Percentiles rank a stretch among this genome's conserved stretches.
Evolutionary conservation across 2,329 filamentous ascomycete species (phyloP).

Genomic region (Fusarium graminum): DNA sequence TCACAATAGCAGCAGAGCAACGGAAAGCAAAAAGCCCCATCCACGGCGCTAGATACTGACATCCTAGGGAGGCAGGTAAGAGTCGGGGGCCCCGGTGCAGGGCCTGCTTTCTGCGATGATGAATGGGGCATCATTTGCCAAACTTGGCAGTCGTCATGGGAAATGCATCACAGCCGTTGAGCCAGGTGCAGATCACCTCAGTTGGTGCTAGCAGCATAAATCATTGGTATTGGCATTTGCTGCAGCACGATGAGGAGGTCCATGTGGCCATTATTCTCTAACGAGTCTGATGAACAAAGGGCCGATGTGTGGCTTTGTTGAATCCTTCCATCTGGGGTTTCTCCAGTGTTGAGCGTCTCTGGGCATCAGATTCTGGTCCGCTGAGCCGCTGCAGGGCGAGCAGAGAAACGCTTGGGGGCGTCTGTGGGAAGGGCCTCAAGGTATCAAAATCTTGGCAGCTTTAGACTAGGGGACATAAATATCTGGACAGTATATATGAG

Average conservation of each 20-base stretch:
- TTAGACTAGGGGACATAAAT: neutral
- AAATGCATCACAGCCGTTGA: conserved; percentile 21
- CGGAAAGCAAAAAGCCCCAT: conserved; percentile 9
- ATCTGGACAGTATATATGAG: neutral
- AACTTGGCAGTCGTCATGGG: conserved; percentile 51
- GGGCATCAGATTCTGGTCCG: neutral
- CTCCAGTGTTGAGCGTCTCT: conserved; percentile 18
- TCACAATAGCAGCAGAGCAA: conserved; percentile 16
- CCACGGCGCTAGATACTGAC: conserved; percentile 14
- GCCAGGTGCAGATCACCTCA: conserved; percentile 30
- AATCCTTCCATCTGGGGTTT: conserved; percentile 30
- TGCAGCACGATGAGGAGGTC: conserved; percentile 12
- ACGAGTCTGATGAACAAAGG: conserved; percentile 40
- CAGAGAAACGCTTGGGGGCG: neutral
- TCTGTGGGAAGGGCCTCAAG: neutral
- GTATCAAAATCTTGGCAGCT: neutral
- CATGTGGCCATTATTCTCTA: conserved; percentile 34
- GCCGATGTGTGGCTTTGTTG: conserved; percentile 47
- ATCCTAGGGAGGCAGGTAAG: conserved; percentile 2
- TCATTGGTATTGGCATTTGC: conserved; percentile 10
- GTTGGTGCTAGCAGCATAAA: conserved; percentile 3
- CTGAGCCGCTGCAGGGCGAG: conserved; percentile 25
- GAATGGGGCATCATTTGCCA: conserved; percentile 28
- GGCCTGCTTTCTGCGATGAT: conserved; percentile 21
- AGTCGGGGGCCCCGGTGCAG: conserved; percentile 28